Conservation (phyloP, 1,284 basidiomycete species). For the Xerocomus tenax region DNA sequence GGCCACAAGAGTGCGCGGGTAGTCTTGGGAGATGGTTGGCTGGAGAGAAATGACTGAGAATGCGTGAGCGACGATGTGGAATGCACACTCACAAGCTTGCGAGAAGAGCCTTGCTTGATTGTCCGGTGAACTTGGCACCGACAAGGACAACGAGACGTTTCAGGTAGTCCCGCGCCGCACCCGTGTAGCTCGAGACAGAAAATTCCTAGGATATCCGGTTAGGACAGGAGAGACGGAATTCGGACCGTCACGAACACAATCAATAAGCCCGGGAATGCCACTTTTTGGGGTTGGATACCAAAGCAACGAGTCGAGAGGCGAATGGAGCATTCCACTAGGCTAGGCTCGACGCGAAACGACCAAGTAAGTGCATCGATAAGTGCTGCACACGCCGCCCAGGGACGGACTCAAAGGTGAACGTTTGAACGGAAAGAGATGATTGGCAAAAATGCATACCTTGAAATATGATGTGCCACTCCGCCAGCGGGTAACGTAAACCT, state of each 20-base stretch:
- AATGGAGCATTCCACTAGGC: conserved; percentile 51
- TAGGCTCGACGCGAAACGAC: conserved; percentile 70
- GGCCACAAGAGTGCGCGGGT: conserved; percentile 69
- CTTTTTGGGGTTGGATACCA: conserved; percentile 46
- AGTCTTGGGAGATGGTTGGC: conserved; percentile 32
- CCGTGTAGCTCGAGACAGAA: conserved; percentile 83
- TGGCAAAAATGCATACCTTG: conserved; percentile 36
- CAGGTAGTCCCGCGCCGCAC: conserved; percentile 74
- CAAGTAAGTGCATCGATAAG: conserved; percentile 73
- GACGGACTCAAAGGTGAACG: neutral
- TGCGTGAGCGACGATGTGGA: neutral
- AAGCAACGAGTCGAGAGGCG: conserved; percentile 59
- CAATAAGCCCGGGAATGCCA: conserved; percentile 37
- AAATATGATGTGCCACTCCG: conserved; percentile 63
- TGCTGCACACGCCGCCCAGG: conserved; percentile 18
- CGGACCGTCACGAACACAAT: conserved; percentile 34
- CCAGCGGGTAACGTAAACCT: conserved; percentile 63
- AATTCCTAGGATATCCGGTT: conserved; percentile 43
- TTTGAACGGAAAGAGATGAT: neutral
- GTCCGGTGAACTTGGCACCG: conserved; percentile 71
- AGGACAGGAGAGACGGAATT: neutral
- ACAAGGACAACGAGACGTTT: conserved; percentile 71
- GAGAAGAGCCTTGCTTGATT: conserved; percentile 65
- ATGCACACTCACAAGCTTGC: conserved; percentile 62
- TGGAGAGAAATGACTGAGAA: conserved; percentile 2